Evolutionary conservation across 306 rosid species (phyloP).

Genomic region (Vigna reflexopilosa): DNA sequence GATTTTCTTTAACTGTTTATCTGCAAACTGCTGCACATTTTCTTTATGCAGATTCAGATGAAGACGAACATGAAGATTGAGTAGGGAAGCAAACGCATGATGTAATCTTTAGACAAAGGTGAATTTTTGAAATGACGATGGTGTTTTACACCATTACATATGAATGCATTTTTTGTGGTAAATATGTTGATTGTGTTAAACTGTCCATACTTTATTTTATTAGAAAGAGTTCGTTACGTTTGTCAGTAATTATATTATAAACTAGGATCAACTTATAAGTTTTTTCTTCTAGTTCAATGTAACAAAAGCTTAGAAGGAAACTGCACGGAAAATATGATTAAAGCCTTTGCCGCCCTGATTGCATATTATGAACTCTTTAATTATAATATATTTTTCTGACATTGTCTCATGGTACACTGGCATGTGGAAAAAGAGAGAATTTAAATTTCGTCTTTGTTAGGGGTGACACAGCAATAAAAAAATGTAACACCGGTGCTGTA

Average conservation of each 20-base stretch:
- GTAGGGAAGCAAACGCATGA: slow-evolving; percentile 41
- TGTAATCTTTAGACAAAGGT: slow-evolving; percentile 55
- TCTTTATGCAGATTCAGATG: slow-evolving; percentile 77
- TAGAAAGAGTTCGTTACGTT: not conserved
- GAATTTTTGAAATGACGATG: slow-evolving; percentile 36
- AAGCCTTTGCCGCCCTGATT: not conserved
- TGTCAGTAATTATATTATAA: slow-evolving; percentile 21
- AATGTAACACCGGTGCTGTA: not conserved
- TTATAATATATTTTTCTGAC: slow-evolving; percentile 24
- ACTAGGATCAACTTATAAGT: slow-evolving; percentile 1
- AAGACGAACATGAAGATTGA: slow-evolving; percentile 94
- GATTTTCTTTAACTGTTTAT: slow-evolving; percentile 25
- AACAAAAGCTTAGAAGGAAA: slow-evolving; percentile 2
- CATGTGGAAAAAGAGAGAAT: slow-evolving; percentile 28
- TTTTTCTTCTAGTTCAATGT: slow-evolving; percentile 1
- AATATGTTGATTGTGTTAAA: not conserved
- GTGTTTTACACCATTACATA: slow-evolving; percentile 24
- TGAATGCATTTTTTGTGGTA: slow-evolving; percentile 1
- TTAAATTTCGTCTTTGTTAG: slow-evolving; percentile 16
- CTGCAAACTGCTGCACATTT: slow-evolving; percentile 33
- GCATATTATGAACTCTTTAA: slow-evolving; percentile 6
- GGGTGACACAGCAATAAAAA: slow-evolving; percentile 7
- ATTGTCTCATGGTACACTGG: not conserved
- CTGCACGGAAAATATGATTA: slow-evolving; percentile 16
- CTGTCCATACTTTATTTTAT: slow-evolving; percentile 10